Conservation (phyloP, 1,139 yeast species). For the Suhomyces bolitotheri region DNA sequence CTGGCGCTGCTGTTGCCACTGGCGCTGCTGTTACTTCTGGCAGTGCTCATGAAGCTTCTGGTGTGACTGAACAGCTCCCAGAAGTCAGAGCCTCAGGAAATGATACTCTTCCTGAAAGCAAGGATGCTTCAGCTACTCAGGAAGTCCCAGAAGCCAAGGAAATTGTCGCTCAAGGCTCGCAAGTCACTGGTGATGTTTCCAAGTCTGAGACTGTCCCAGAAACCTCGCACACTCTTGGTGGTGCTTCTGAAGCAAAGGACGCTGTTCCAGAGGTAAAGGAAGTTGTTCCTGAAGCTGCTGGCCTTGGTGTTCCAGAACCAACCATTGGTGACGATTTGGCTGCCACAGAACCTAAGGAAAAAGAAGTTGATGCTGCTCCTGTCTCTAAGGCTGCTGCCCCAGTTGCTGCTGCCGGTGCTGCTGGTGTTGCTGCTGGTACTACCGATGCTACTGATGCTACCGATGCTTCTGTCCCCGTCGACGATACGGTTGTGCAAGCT, state of each 20-base stretch:
- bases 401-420: conserved; percentile 8
- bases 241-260: neutral
- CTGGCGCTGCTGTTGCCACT: conserved; percentile 6
- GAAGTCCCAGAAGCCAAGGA: conserved; percentile 2
- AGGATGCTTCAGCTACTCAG: neutral
- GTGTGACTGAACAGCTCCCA: conserved; percentile 6
- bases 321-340: conserved; percentile 7
- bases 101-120: neutral
- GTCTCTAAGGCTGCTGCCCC: conserved; percentile 18
- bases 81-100: neutral
- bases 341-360: conserved; percentile 4
- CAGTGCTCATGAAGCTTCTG: conserved; percentile 1
- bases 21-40: conserved; percentile 6
- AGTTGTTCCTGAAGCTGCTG: conserved; percentile 6
- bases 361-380: conserved; percentile 17
- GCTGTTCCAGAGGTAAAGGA: neutral
- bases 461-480: conserved; percentile 16
- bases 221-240: no score
- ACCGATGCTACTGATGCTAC: conserved; percentile 22
- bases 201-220: conserved; percentile 4
- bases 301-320: conserved; percentile 12
- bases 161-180: conserved; percentile 5
- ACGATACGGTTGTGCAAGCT: conserved; percentile 8
- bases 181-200: conserved; percentile 2
- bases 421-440: conserved; percentile 13